Conservation (phyloP, 2,329 filamentous ascomycete genomes). For the Ceratocystis papillata region DNA sequence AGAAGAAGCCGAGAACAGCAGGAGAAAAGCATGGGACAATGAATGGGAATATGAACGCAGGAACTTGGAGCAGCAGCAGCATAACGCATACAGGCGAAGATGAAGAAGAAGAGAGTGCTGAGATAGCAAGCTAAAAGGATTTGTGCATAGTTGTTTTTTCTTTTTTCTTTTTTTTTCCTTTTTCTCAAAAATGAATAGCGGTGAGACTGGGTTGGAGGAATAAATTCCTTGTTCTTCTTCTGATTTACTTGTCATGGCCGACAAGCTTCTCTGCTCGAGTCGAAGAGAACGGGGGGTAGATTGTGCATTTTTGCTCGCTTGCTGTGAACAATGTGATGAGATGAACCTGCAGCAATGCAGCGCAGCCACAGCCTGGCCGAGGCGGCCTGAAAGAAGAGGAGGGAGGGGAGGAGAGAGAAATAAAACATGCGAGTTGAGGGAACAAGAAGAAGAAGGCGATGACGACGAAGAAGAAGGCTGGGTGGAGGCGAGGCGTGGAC, state of each 20-base stretch:
- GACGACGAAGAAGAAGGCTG: neutral
- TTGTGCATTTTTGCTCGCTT: neutral
- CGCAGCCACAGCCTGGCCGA: slow-evolving; percentile 8
- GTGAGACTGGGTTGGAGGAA: too few species aligned
- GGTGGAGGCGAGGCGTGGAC: neutral
- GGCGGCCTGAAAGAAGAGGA: neutral
- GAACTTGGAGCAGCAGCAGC: neutral
- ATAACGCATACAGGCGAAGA: neutral
- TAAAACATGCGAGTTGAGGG: neutral
- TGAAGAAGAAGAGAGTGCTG: neutral
- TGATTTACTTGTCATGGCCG: too few species aligned
- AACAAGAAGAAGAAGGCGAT: neutral
- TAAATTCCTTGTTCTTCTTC: too few species aligned
- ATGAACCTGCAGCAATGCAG: neutral
- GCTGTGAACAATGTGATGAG: slow-evolving; percentile 1
- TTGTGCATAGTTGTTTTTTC: too few species aligned
- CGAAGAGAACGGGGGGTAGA: too few species aligned
- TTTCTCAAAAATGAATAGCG: too few species aligned
- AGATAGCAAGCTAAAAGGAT: neutral
- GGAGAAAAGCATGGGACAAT: neutral
- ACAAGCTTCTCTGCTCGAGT: neutral
- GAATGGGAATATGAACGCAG: neutral
- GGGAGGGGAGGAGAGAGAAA: neutral
- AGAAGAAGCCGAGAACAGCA: neutral
- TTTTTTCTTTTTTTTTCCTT: too few species aligned